Evolutionary conservation across 2,329 filamentous ascomycete genomes (phyloP).

Genomic region (Thielaviopsis populi): DNA sequence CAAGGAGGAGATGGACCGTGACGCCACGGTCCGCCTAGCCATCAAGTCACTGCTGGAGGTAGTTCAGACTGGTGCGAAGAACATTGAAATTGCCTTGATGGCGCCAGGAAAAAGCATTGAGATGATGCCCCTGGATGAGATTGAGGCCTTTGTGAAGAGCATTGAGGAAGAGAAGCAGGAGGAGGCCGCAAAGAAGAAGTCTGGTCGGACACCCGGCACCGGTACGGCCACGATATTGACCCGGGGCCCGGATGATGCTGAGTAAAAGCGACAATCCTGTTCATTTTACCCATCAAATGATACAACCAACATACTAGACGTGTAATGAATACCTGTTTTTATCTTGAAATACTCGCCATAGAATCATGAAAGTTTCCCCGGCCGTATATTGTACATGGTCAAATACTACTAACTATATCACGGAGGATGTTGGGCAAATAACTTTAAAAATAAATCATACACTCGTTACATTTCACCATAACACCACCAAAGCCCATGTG

Average conservation of each 20-base stretch:
- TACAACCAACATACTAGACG: slow-evolving; percentile 17
- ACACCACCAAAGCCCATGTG: background rate
- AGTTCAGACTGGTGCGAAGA: slow-evolving; percentile 97
- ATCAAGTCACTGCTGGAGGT: slow-evolving; percentile 98
- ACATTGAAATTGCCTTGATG: slow-evolving; percentile 99
- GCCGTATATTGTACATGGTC: background rate
- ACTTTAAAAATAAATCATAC: slow-evolving; percentile 8
- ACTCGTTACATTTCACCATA: slow-evolving; percentile 12
- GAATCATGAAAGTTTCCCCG: background rate
- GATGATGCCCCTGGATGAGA: slow-evolving; percentile 89
- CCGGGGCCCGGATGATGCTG: slow-evolving; percentile 32
- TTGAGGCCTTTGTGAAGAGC: slow-evolving; percentile 93
- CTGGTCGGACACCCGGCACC: slow-evolving; percentile 53
- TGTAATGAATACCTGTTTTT: slow-evolving; percentile 13
- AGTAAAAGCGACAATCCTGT: background rate
- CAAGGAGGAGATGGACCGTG: slow-evolving; percentile 92
- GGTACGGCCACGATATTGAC: slow-evolving; percentile 62
- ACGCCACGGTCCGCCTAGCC: slow-evolving; percentile 88
- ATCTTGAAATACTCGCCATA: background rate
- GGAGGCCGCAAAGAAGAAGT: slow-evolving; percentile 95
- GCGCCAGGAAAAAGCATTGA: slow-evolving; percentile 80
- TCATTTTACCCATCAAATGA: slow-evolving; percentile 16
- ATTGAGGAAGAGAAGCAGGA: slow-evolving; percentile 99
- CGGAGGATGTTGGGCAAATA: too few species aligned
- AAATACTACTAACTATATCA: background rate